phyloP scores from a whole-genome alignment of 164 flowering plant species.

The Macadamia integrifolia region DNA sequence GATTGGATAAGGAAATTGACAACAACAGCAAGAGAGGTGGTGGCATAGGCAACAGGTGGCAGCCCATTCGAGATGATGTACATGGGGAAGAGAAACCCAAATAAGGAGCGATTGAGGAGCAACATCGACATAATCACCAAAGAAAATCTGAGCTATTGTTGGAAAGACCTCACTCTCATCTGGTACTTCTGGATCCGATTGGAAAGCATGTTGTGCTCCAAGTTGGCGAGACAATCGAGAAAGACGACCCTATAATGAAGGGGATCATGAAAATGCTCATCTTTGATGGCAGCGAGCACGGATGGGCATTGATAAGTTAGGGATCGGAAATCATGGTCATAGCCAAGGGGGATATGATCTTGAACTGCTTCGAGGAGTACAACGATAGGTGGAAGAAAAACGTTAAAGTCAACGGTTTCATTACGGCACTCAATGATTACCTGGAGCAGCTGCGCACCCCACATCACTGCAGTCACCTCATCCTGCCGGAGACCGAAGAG shows the following conservation, averaged over 20 bases:
- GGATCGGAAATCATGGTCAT: slow-evolving; percentile 14
- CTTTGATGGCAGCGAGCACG: slow-evolving; percentile 30
- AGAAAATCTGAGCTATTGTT: slow-evolving; percentile 32
- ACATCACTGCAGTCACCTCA: slow-evolving; percentile 19
- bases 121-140: slow-evolving; percentile 15
- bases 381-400: slow-evolving; percentile 16
- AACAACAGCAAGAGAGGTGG: slow-evolving; percentile 10
- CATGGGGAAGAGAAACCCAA: slow-evolving; percentile 44
- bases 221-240: slow-evolving; percentile 17
- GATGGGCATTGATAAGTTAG: slow-evolving; percentile 30
- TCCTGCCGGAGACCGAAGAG: slow-evolving; percentile 7
- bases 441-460: slow-evolving; percentile 11
- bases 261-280: slow-evolving; percentile 33
- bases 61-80: slow-evolving; percentile 43
- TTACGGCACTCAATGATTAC: slow-evolving; percentile 11
- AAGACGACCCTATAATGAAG: slow-evolving; percentile 25
- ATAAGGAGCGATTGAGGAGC: slow-evolving; percentile 24
- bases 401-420: slow-evolving; percentile 10
- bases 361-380: slow-evolving; percentile 4
- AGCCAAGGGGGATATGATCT: slow-evolving; percentile 15
- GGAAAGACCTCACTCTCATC: slow-evolving; percentile 23
- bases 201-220: slow-evolving; percentile 58
- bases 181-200: slow-evolving; percentile 70
- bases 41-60: slow-evolving; percentile 15
- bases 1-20: slow-evolving; percentile 57